phyloP scores from a whole-genome alignment of 768 basidiomycete genomes.

The Trichaptum fuscoviolaceum region DNA sequence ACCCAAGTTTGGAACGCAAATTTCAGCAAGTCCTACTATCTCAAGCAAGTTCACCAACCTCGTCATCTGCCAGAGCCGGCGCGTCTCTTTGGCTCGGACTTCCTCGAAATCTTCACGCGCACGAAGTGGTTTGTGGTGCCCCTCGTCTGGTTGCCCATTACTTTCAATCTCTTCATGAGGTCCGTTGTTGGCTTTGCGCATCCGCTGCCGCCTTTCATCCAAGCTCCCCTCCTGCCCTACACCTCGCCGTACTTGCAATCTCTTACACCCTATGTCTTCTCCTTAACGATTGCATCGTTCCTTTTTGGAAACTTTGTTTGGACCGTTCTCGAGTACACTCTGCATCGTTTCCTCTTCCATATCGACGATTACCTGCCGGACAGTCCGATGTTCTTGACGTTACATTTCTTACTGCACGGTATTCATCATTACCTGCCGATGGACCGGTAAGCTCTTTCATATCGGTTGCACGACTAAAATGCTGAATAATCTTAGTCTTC shows the following conservation, averaged over 20 bases:
- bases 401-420: conserved; percentile 93
- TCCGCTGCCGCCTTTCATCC: conserved; percentile 59
- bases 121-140: conserved; percentile 96
- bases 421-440: conserved; percentile 98
- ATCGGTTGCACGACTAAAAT: background rate
- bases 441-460: conserved; percentile 59
- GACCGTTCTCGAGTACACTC: conserved; percentile 88
- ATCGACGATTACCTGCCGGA: conserved; percentile 87
- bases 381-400: conserved; percentile 63
- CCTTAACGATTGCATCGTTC: conserved; percentile 64
- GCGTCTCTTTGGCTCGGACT: conserved; percentile 75
- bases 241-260: conserved; percentile 30
- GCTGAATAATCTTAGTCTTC: conserved; percentile 44
- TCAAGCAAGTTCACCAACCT: conserved; percentile 96
- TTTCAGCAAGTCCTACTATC: conserved; percentile 93
- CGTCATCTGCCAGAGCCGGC: conserved; percentile 81
- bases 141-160: conserved; percentile 85
- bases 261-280: conserved; percentile 46
- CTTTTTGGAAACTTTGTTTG: conserved; percentile 83
- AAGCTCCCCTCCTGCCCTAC: conserved; percentile 51
- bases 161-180: conserved; percentile 71
- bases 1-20: conserved; percentile 82
- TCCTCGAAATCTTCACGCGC: conserved; percentile 80
- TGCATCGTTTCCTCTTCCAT: conserved; percentile 98
- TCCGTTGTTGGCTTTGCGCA: conserved; percentile 74